These are phyloP conservation scores for Orbilia blumenaviensis DNA, from an alignment of 2,329 filamentous ascomycete genomes.

Conservation along the genomic window DNA sequence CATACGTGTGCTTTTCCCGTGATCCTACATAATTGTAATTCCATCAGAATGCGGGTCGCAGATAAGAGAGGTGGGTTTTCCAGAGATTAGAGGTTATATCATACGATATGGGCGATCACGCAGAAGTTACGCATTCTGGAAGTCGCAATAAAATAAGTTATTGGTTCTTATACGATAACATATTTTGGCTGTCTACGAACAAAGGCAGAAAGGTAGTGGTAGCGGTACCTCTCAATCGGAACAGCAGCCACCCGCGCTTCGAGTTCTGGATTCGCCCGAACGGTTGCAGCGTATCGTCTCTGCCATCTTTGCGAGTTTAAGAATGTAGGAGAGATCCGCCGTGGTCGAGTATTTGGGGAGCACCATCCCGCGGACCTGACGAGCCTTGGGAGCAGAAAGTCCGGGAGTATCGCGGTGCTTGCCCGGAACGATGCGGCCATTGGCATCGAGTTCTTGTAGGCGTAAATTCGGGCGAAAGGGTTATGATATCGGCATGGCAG, in stretches of 20 bases:
- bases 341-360: constrained; percentile 24
- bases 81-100: constrained; percentile 38
- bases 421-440: constrained; percentile 49
- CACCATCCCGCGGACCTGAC: constrained; percentile 12
- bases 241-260: constrained; percentile 75
- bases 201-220: too few species aligned
- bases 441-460: constrained; percentile 20
- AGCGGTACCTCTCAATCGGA: constrained; percentile 74
- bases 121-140: constrained; percentile 82
- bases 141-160: background rate
- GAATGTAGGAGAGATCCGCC: background rate
- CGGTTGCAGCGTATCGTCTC: constrained; percentile 33
- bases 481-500: constrained; percentile 25
- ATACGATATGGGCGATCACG: constrained; percentile 88
- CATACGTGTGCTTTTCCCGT: constrained; percentile 86
- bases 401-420: constrained; percentile 34
- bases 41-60: constrained; percentile 32
- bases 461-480: background rate
- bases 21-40: constrained; percentile 67
- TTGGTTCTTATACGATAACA: background rate
- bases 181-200: background rate
- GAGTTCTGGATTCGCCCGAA: constrained; percentile 61
- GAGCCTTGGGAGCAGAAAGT: constrained; percentile 31
- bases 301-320: constrained; percentile 2
- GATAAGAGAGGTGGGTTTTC: constrained; percentile 3